Conservation (phyloP, 345 rosid species). For the Hirschfeldia incana region DNA sequence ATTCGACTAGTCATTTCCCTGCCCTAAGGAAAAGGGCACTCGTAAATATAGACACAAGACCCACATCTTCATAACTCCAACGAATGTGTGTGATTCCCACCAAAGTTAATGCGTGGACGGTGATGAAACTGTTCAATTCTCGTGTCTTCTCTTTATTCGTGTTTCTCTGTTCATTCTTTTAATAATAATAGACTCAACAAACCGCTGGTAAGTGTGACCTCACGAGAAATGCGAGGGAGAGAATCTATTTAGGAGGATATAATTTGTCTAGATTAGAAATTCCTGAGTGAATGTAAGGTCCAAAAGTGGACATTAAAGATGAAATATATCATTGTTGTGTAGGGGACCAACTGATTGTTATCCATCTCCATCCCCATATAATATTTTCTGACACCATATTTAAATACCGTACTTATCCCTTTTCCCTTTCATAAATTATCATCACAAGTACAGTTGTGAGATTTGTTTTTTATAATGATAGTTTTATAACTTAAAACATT, state of each 20-base stretch:
- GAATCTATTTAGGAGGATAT: background rate
- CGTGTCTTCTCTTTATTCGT: conserved; percentile 8
- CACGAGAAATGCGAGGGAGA: conserved; percentile 10
- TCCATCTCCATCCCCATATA: conserved; percentile 12
- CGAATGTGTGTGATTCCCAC: conserved; percentile 11
- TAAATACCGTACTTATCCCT: background rate
- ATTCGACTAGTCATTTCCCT: background rate
- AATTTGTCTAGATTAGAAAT: background rate
- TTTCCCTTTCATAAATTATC: background rate
- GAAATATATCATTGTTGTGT: background rate
- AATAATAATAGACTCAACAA: background rate
- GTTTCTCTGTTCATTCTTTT: background rate
- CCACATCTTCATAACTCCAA: background rate
- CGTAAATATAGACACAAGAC: conserved; percentile 18
- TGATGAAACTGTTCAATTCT: conserved; percentile 14
- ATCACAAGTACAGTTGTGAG: background rate
- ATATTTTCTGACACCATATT: conserved; percentile 1
- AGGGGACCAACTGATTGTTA: conserved; percentile 10
- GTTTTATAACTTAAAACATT: background rate
- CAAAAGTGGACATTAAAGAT: conserved; percentile 3
- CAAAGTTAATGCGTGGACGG: conserved; percentile 18
- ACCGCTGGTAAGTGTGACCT: background rate
- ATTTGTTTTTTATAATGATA: background rate
- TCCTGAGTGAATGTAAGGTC: background rate
- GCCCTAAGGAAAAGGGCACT: conserved; percentile 18